Evolutionary conservation across 495 filamentous ascomycete genomes (phyloP).

Genomic region (Astrothelium subdiscretum): DNA sequence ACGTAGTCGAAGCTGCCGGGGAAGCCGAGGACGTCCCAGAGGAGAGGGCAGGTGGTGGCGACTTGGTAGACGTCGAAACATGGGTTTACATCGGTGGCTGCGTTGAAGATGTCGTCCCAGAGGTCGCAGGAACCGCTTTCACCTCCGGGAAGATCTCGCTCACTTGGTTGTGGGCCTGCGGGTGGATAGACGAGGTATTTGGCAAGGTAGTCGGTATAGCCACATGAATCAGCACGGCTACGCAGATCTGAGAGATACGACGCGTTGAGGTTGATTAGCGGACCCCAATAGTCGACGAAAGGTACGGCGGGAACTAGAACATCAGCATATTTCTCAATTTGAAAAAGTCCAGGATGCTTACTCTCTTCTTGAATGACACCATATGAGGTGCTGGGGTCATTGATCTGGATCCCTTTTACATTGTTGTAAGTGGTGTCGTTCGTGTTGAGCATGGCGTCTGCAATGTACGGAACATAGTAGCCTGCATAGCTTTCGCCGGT

Average conservation of each 20-base stretch:
- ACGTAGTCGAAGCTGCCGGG: conserved; percentile 38
- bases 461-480: conserved; percentile 69
- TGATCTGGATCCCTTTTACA: conserved; percentile 54
- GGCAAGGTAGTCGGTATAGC: conserved; percentile 50
- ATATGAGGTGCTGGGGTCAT: conserved; percentile 53
- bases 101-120: conserved; percentile 45
- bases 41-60: conserved; percentile 58
- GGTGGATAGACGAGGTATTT: conserved; percentile 60
- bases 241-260: conserved; percentile 51
- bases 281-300: conserved; percentile 50
- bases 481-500: conserved; percentile 60
- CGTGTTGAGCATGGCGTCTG: conserved; percentile 57
- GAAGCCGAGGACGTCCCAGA: conserved; percentile 66
- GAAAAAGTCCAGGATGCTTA: conserved; percentile 8
- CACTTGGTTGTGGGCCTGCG: conserved; percentile 40
- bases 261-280: conserved; percentile 54
- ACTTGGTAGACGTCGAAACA: conserved; percentile 76
- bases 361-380: conserved; percentile 37
- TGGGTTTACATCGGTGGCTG: conserved; percentile 51
- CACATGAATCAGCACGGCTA: conserved; percentile 44
- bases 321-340: conserved; percentile 9
- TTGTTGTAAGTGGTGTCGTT: conserved; percentile 58
- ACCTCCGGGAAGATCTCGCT: conserved; percentile 21
- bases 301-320: conserved; percentile 44
- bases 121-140: conserved; percentile 36